These are phyloP conservation scores for Coccomyxa subellipsoidea DNA, from an alignment of 163 green algal species.

Conservation along the genomic window DNA sequence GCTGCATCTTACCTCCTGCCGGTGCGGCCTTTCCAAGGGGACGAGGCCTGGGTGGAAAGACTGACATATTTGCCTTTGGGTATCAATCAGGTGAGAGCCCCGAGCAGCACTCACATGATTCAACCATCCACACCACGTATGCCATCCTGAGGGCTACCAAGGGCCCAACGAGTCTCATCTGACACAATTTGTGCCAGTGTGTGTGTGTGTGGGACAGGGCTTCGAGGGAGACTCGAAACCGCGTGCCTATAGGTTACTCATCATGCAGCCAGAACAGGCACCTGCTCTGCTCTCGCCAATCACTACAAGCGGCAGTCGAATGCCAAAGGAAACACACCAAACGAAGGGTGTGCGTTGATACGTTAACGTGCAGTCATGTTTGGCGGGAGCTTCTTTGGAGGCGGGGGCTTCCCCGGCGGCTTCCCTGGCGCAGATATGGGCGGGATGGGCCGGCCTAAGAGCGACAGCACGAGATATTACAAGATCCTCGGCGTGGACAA, in stretches of 20 bases:
- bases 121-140: background rate
- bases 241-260: too few species aligned
- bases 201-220: too few species aligned
- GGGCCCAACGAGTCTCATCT: background rate
- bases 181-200: background rate
- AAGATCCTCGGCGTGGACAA: slow-evolving; percentile 86
- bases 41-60: background rate
- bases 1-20: background rate
- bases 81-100: background rate
- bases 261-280: background rate
- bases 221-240: too few species aligned
- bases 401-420: slow-evolving; percentile 35
- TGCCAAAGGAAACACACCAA: background rate
- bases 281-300: too few species aligned
- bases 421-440: slow-evolving; percentile 35
- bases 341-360: background rate
- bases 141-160: background rate
- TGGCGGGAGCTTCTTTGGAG: slow-evolving; percentile 20
- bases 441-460: slow-evolving; percentile 28
- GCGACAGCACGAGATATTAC: slow-evolving; percentile 87
- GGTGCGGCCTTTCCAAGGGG: background rate
- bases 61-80: background rate
- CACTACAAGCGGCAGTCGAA: background rate
- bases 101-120: background rate
- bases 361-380: background rate